A percentile compares a stretch with the other conserved stretches of the same genome.
These are phyloP conservation scores for Acanthamoeba healyi DNA, from an alignment of 208 protist genomes.

Conservation along the genomic window DNA sequence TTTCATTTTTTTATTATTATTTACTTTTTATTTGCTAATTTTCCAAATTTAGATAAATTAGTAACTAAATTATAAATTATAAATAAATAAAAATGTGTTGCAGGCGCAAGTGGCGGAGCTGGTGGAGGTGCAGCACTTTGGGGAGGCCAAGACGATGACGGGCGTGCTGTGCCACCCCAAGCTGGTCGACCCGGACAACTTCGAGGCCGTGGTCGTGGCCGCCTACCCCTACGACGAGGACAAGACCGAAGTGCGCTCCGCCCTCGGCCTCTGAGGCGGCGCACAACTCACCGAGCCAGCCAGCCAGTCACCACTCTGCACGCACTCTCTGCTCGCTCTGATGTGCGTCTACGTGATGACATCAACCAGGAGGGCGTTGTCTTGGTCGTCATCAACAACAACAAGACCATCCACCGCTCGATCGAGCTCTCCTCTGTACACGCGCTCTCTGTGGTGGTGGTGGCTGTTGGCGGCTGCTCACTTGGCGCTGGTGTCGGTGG, in stretches of 20 bases:
- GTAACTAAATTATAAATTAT: background rate
- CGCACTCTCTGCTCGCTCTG: no score
- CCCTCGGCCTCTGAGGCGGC: background rate
- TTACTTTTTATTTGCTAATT: background rate
- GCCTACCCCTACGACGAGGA: conserved; percentile 69
- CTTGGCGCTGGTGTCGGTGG: conserved; percentile 18
- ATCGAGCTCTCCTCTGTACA: no score
- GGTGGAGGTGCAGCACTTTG: conserved; percentile 75
- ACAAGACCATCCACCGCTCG: no score
- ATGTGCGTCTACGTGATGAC: no score
- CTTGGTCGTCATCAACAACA: no score
- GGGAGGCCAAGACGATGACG: conserved; percentile 74
- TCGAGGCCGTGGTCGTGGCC: conserved; percentile 36
- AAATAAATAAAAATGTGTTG: background rate
- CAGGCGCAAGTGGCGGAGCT: conserved; percentile 70
- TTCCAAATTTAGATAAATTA: background rate
- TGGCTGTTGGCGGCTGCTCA: no score
- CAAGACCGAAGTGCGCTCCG: conserved; percentile 62
- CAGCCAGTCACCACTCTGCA: no score
- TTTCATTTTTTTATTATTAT: background rate
- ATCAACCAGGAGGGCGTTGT: no score
- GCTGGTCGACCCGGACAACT: conserved; percentile 64
- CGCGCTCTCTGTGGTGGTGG: no score
- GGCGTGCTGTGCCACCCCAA: conserved; percentile 66
- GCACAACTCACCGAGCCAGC: no score